Conservation (phyloP, 768 basidiomycete species). For the Dictyophora rubrovolvata region DNA sequence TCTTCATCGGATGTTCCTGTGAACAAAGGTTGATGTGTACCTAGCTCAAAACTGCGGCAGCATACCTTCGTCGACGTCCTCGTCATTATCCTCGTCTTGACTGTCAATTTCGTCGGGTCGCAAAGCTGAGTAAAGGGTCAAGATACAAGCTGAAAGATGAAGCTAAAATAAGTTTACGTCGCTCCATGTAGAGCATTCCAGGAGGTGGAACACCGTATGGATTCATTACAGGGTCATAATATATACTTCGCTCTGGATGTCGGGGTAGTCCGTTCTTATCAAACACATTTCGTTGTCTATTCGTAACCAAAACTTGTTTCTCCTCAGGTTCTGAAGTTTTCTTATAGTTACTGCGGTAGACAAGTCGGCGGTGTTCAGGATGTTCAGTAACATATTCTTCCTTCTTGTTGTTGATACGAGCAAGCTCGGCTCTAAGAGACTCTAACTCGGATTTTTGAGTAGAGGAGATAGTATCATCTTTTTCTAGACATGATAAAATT, state of each 20-base stretch:
- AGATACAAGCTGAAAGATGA: neutral
- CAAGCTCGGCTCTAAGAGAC: constrained; percentile 67
- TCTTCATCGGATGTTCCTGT: constrained; percentile 40
- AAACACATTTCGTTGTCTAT: constrained; percentile 57
- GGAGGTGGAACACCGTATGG: constrained; percentile 90
- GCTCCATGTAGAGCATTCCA: constrained; percentile 91
- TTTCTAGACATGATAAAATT: constrained; percentile 47
- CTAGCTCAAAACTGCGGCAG: neutral
- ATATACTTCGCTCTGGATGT: constrained; percentile 86
- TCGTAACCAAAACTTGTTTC: constrained; percentile 26
- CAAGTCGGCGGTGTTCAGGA: constrained; percentile 81
- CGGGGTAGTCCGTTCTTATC: constrained; percentile 76
- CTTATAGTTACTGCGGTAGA: constrained; percentile 37
- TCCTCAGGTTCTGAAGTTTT: constrained; percentile 27
- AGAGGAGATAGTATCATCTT: constrained; percentile 20
- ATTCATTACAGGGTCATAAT: constrained; percentile 90
- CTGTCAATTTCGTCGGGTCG: constrained; percentile 52
- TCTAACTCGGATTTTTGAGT: constrained; percentile 58
- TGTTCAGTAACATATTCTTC: constrained; percentile 88
- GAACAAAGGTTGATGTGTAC: neutral
- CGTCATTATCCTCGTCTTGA: constrained; percentile 43
- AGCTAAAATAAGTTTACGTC: constrained; percentile 42
- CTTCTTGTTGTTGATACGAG: constrained; percentile 77
- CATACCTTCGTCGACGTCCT: constrained; percentile 24
- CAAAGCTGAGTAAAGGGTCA: constrained; percentile 33